Evolutionary conservation across 768 basidiomycete genomes (phyloP).

Genomic region (Leccinellum luteum): DNA sequence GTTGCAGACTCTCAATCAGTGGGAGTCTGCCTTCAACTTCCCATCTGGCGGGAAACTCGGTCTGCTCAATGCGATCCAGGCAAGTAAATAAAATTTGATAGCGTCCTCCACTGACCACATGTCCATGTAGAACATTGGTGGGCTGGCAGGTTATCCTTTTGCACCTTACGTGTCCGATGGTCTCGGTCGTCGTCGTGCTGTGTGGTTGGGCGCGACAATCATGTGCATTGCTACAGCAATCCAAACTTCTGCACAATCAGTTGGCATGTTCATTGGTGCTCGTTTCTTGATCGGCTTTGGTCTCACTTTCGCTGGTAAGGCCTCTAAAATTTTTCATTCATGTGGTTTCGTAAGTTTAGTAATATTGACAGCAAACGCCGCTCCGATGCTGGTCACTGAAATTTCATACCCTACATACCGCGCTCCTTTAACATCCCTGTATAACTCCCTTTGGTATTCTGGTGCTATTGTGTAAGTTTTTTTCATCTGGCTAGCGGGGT

Average conservation of each 20-base stretch:
- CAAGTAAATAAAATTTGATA: conserved; percentile 20
- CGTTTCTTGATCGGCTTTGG: conserved; percentile 79
- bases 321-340: background rate
- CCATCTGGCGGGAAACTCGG: conserved; percentile 61
- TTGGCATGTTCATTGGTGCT: conserved; percentile 80
- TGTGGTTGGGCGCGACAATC: conserved; percentile 67
- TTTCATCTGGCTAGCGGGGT: background rate
- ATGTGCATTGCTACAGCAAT: conserved; percentile 68
- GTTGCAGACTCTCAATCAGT: conserved; percentile 64
- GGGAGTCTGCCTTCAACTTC: conserved; percentile 58
- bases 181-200: conserved; percentile 62
- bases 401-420: conserved; percentile 84
- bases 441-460: conserved; percentile 86
- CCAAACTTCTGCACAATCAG: conserved; percentile 68
- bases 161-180: conserved; percentile 71
- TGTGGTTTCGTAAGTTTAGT: background rate
- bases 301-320: conserved; percentile 61
- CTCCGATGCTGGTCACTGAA: conserved; percentile 83
- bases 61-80: conserved; percentile 74
- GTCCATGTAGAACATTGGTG: conserved; percentile 59
- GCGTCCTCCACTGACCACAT: background rate
- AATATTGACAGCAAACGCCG: conserved; percentile 52
- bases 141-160: conserved; percentile 65
- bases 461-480: conserved; percentile 70
- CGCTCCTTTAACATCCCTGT: conserved; percentile 70